Evolutionary conservation across 208 protist species (phyloP), one percentile per base, ranked within the genome.

Genomic region (Wallacemonas collosoma): DNA sequence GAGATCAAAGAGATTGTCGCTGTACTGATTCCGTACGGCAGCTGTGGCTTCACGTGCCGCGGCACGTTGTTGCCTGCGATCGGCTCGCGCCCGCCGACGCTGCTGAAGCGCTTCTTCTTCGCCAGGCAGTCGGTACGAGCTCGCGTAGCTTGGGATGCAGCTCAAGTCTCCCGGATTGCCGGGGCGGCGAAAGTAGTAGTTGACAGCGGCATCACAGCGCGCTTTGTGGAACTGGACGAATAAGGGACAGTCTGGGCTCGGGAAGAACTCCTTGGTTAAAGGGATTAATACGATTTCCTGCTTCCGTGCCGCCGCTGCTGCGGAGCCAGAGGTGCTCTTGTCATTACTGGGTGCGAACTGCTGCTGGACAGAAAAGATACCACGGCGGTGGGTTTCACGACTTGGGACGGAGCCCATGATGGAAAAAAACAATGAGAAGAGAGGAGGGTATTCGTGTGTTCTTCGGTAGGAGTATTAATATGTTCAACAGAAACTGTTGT

Each of bases 181-280:
- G 2, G 90, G 90, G 1, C 73, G 80, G 9, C 90, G 86, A 62
- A 95, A 91, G 81, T 93, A 95, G 70, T 93, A 95, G 66, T 91
- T 93, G 62, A 93, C 90, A 51, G 84, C 83, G 2, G 86, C 84
- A 73, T 95, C 88, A 77, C 88, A 92, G 48, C 90, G 86, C 1
- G 87, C 85, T 66, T 83, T 77, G 75, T 93, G 85, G 56, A 95
- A 93, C 80, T 93, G 90, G 68, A 89, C 77, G 51, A 95, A 95
- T 7, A 95, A 80, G 1, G 90, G 77, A 47, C 90, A 95, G 71
- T 95, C 87, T 0, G 85, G 82, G 2, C 69, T 81, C 0, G 90
- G 87, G 54, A 95, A 95, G 73, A 86, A 95, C 64, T 91, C 83
- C 57, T 82, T 81, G 1, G 88, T 93, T 45, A 95, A 86, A 0